phyloP scores from a whole-genome alignment of 495 filamentous ascomycete species.

The Penicillium manginii region DNA sequence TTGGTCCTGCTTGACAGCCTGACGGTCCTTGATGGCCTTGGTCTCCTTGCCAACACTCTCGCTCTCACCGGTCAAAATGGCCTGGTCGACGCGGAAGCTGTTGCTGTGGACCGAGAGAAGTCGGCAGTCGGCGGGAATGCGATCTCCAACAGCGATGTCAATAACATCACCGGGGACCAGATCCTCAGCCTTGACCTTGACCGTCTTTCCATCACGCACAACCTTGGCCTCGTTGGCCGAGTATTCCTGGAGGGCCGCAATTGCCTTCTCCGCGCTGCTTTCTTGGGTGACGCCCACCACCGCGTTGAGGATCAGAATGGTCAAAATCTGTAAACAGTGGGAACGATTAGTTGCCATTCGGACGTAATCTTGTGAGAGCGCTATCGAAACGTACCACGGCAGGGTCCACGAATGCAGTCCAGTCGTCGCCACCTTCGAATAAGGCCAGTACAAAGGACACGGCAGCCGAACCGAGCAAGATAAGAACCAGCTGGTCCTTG shows the following conservation, averaged over 20 bases:
- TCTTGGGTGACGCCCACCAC: slow-evolving; percentile 98
- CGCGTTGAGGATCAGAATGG: slow-evolving; percentile 94
- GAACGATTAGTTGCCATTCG: slow-evolving; percentile 13
- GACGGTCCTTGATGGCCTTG: slow-evolving; percentile 66
- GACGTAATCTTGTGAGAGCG: background rate
- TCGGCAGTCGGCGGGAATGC: slow-evolving; percentile 96
- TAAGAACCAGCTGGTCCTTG: slow-evolving; percentile 97
- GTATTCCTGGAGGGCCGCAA: slow-evolving; percentile 98
- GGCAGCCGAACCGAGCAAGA: slow-evolving; percentile 89
- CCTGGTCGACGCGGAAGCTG: slow-evolving; percentile 94
- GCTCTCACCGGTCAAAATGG: slow-evolving; percentile 96
- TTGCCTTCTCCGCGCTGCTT: slow-evolving; percentile 97
- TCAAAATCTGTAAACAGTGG: slow-evolving; percentile 71
- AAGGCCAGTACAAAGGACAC: slow-evolving; percentile 93
- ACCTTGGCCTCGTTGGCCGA: slow-evolving; percentile 98
- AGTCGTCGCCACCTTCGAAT: slow-evolving; percentile 89
- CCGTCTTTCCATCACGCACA: slow-evolving; percentile 73
- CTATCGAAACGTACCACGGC: slow-evolving; percentile 68
- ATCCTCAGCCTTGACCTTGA: slow-evolving; percentile 87
- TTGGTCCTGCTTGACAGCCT: slow-evolving; percentile 97
- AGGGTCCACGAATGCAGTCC: slow-evolving; percentile 99
- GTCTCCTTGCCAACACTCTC: slow-evolving; percentile 93
- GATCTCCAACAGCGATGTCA: slow-evolving; percentile 85
- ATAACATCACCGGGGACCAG: slow-evolving; percentile 95
- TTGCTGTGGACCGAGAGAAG: slow-evolving; percentile 93